Evolutionary conservation across 108 stramenopile species (phyloP).

Genomic region (Conticribra weissflogii): DNA sequence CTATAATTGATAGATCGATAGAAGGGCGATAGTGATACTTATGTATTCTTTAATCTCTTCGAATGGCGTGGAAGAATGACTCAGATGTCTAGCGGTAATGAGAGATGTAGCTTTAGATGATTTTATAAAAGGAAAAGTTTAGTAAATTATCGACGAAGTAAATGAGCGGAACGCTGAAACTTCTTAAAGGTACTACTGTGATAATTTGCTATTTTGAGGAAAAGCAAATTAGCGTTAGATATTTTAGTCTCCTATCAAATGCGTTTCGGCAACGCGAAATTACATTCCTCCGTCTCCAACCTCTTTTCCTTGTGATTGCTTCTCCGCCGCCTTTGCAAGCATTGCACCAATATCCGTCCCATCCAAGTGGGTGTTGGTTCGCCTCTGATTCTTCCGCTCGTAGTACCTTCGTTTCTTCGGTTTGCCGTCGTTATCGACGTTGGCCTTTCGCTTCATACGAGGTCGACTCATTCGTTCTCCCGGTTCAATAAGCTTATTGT

Average conservation of each 20-base stretch:
- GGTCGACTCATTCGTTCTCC: slow-evolving; percentile 77
- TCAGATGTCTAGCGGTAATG: too few relatives aligned
- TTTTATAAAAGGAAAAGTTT: too few relatives aligned
- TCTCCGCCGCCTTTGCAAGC: slow-evolving; percentile 68
- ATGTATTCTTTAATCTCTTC: too few relatives aligned
- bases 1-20: background rate
- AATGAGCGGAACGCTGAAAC: too few relatives aligned
- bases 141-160: too few relatives aligned
- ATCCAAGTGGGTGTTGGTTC: slow-evolving; percentile 88
- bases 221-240: background rate
- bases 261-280: background rate
- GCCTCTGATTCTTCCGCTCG: slow-evolving; percentile 81
- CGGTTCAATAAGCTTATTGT: slow-evolving; percentile 79
- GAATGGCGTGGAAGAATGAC: too few relatives aligned
- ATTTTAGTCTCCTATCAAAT: background rate
- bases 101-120: too few relatives aligned
- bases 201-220: background rate
- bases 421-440: slow-evolving; percentile 84
- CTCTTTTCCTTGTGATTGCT: slow-evolving; percentile 75
- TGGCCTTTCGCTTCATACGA: slow-evolving; percentile 64
- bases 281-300: slow-evolving; percentile 93
- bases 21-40: background rate
- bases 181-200: too few relatives aligned
- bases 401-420: slow-evolving; percentile 88
- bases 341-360: slow-evolving; percentile 83